Percentiles rank a stretch among this genome's conserved stretches.
These are phyloP conservation scores for Alternaria solani DNA, from an alignment of 2,329 filamentous ascomycete genomes.

Conservation along the genomic window DNA sequence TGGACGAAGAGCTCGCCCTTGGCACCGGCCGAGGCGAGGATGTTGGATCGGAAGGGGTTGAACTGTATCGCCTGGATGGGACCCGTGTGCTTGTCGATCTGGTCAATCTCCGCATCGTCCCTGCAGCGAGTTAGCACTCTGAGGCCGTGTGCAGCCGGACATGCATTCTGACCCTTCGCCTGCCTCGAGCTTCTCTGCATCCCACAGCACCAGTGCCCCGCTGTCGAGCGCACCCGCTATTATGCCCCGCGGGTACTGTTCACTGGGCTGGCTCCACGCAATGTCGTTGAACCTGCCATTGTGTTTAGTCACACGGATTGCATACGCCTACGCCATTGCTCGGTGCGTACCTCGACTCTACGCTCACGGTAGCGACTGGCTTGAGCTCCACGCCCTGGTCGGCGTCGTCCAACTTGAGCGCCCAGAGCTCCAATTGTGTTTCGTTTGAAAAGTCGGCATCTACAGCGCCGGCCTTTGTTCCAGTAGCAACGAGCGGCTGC, in stretches of 20 bases:
- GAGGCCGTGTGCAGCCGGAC: slow-evolving; percentile 56
- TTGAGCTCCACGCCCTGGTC: slow-evolving; percentile 83
- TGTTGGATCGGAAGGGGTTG: slow-evolving; percentile 89
- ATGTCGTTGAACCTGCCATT: slow-evolving; percentile 89
- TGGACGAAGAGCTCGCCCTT: slow-evolving; percentile 98
- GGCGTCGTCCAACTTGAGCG: slow-evolving; percentile 81
- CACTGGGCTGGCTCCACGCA: slow-evolving; percentile 86
- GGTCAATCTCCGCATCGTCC: slow-evolving; percentile 85
- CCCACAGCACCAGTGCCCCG: slow-evolving; percentile 92
- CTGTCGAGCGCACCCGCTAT: slow-evolving; percentile 96
- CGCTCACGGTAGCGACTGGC: slow-evolving; percentile 81
- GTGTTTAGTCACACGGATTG: slow-evolving; percentile 29
- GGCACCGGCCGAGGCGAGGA: slow-evolving; percentile 89
- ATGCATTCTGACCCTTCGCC: slow-evolving; percentile 57
- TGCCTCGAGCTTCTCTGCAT: slow-evolving; percentile 73
- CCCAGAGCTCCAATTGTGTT: slow-evolving; percentile 95
- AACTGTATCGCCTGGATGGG: slow-evolving; percentile 95
- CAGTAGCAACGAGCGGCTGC: slow-evolving; percentile 86
- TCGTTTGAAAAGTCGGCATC: slow-evolving; percentile 98
- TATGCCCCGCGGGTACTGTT: slow-evolving; percentile 81
- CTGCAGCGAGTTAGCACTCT: slow-evolving; percentile 49
- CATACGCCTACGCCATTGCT: not conserved
- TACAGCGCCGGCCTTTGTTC: slow-evolving; percentile 92
- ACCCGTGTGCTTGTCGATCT: slow-evolving; percentile 88
- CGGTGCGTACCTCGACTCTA: slow-evolving; percentile 88